phyloP scores from a whole-genome alignment of 1,284 basidiomycete species.

The Porogramme epimiltina region DNA sequence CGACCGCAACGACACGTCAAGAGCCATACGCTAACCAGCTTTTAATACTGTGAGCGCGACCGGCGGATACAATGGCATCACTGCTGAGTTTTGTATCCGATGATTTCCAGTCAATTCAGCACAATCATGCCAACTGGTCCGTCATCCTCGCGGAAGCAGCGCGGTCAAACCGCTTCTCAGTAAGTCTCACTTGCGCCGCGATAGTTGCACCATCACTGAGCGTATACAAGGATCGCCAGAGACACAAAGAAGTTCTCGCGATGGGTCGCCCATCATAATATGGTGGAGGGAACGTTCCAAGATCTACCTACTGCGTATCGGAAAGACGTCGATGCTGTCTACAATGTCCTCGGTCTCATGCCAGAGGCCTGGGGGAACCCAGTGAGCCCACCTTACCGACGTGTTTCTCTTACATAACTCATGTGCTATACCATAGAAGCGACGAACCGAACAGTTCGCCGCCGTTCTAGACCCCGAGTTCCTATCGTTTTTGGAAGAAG shows the following conservation, averaged over 20 bases:
- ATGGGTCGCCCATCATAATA: conserved; percentile 34
- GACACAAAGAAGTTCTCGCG: conserved; percentile 33
- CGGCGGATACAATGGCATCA: neutral
- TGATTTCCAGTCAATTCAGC: neutral
- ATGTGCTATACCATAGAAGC: too few relatives aligned
- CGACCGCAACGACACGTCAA: conserved; percentile 5
- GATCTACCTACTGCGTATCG: conserved; percentile 31
- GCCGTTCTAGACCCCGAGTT: conserved; percentile 34
- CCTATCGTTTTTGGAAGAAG: conserved; percentile 36
- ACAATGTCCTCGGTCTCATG: conserved; percentile 27
- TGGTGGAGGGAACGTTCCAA: conserved; percentile 29
- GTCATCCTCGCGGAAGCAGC: neutral
- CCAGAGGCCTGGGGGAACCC: conserved; percentile 30
- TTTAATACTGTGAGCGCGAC: conserved; percentile 12
- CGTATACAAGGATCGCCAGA: conserved; percentile 32
- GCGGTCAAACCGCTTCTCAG: neutral
- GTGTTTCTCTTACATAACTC: neutral
- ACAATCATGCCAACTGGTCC: neutral
- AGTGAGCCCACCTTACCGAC: conserved; percentile 17
- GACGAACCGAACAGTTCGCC: too few relatives aligned
- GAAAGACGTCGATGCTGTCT: conserved; percentile 26
- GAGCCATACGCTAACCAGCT: conserved; percentile 8
- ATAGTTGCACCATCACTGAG: neutral
- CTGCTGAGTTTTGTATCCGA: too few relatives aligned
- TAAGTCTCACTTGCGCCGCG: conserved; percentile 10